Evolutionary conservation across 495 filamentous ascomycete species (phyloP).

Genomic region (Tuber borchii): DNA sequence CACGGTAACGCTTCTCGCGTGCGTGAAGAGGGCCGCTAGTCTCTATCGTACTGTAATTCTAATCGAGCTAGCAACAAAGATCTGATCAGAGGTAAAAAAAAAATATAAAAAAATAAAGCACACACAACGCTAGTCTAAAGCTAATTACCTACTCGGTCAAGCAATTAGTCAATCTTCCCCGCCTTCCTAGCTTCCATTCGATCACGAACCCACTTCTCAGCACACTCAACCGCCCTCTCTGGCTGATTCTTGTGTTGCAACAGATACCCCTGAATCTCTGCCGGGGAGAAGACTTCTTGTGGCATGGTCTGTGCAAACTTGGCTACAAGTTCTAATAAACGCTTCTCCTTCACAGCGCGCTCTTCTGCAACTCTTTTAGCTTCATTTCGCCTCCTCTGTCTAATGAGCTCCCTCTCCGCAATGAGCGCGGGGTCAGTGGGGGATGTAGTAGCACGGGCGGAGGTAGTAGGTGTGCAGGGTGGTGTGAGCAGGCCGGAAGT

Average conservation of each 20-base stretch:
- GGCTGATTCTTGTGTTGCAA: constrained; percentile 60
- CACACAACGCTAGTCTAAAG: no score
- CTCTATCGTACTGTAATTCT: neutral
- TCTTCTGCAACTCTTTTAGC: constrained; percentile 6
- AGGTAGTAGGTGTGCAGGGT: neutral
- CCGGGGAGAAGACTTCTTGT: constrained; percentile 53
- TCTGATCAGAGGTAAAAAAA: neutral
- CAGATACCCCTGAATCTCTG: constrained; percentile 65
- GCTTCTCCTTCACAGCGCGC: constrained; percentile 35
- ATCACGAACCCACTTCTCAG: constrained; percentile 52
- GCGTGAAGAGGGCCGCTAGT: no score
- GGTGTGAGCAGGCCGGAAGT: neutral
- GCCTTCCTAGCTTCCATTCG: constrained; percentile 19
- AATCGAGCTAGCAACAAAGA: neutral
- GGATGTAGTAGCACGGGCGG: constrained; percentile 1
- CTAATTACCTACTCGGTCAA: neutral
- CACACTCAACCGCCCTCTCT: constrained; percentile 52
- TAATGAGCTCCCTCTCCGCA: constrained; percentile 9
- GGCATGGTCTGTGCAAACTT: constrained; percentile 50
- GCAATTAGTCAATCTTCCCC: constrained; percentile 23
- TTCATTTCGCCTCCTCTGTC: constrained; percentile 1
- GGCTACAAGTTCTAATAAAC: constrained; percentile 44
- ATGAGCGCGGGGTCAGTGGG: neutral
- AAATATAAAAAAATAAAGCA: neutral
- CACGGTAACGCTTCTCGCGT: no score